Conservation (phyloP, 1,139 yeast genomes). For the Meyerozyma carpophila region DNA sequence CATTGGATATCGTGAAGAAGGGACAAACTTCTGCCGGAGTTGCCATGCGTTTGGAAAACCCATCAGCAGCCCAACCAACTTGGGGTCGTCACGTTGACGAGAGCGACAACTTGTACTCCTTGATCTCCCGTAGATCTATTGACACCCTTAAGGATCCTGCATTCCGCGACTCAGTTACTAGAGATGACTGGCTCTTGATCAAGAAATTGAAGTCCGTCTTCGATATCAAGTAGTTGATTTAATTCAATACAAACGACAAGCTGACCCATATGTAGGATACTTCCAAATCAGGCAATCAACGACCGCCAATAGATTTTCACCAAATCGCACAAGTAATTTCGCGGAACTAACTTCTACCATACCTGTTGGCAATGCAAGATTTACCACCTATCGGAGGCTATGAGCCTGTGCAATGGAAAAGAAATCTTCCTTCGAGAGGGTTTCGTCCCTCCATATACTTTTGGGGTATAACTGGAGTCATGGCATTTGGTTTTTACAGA, state of each 20-base stretch:
- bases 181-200: slow-evolving; percentile 92
- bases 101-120: slow-evolving; percentile 80
- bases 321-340: background rate
- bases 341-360: background rate
- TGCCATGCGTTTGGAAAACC: slow-evolving; percentile 94
- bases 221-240: slow-evolving; percentile 52
- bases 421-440: slow-evolving; percentile 81
- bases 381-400: slow-evolving; percentile 87
- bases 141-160: slow-evolving; percentile 98
- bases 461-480: slow-evolving; percentile 56
- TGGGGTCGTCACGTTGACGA: slow-evolving; percentile 99
- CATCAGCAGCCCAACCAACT: slow-evolving; percentile 87
- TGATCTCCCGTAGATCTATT: slow-evolving; percentile 81
- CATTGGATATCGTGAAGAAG: slow-evolving; percentile 74
- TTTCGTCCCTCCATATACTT: slow-evolving; percentile 73
- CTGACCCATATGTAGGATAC: slow-evolving; percentile 2
- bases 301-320: slow-evolving; percentile 5
- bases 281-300: slow-evolving; percentile 12
- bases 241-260: background rate
- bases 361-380: slow-evolving; percentile 50
- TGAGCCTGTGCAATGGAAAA: slow-evolving; percentile 84
- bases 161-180: slow-evolving; percentile 86
- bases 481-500: slow-evolving; percentile 70
- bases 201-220: slow-evolving; percentile 84
- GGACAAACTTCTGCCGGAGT: slow-evolving; percentile 98